These are phyloP conservation scores for Pilatotrama ljubarskyi DNA, from an alignment of 768 basidiomycete species.

Conservation along the genomic window DNA sequence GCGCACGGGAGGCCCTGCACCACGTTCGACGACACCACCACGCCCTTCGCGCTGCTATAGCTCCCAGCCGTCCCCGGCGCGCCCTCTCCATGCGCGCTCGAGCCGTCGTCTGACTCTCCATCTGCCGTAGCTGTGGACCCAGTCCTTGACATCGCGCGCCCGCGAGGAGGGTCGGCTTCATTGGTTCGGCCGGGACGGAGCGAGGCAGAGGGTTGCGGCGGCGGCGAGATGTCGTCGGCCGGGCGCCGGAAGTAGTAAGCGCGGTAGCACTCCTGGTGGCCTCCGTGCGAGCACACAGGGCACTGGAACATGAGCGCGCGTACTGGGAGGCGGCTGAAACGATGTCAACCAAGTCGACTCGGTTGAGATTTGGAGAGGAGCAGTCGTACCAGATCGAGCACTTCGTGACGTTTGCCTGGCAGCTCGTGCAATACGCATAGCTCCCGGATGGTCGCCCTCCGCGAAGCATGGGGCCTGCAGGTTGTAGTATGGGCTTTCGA, in stretches of 20 bases:
- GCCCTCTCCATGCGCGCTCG: conserved; percentile 20
- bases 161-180: conserved; percentile 25
- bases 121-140: conserved; percentile 14
- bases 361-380: neutral
- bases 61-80: conserved; percentile 9
- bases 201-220: conserved; percentile 1
- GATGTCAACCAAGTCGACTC: conserved; percentile 7
- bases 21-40: conserved; percentile 9
- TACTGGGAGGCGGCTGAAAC: conserved; percentile 73
- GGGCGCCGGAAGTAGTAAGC: conserved; percentile 60
- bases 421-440: conserved; percentile 58
- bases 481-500: conserved; percentile 56
- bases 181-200: conserved; percentile 20
- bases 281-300: conserved; percentile 76
- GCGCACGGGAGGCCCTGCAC: conserved; percentile 67
- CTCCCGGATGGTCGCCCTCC: conserved; percentile 39
- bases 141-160: conserved; percentile 15
- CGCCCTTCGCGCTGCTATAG: conserved; percentile 6
- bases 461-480: neutral
- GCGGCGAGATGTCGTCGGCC: conserved; percentile 23
- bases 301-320: conserved; percentile 71
- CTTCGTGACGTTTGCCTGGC: conserved; percentile 44
- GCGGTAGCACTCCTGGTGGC: conserved; percentile 77
- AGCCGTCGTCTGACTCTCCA: conserved; percentile 29
- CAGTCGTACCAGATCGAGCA: conserved; percentile 75